Evolutionary conservation across 2,329 filamentous ascomycete genomes (phyloP).

Genomic region (Conoideocrella luteorostrata): DNA sequence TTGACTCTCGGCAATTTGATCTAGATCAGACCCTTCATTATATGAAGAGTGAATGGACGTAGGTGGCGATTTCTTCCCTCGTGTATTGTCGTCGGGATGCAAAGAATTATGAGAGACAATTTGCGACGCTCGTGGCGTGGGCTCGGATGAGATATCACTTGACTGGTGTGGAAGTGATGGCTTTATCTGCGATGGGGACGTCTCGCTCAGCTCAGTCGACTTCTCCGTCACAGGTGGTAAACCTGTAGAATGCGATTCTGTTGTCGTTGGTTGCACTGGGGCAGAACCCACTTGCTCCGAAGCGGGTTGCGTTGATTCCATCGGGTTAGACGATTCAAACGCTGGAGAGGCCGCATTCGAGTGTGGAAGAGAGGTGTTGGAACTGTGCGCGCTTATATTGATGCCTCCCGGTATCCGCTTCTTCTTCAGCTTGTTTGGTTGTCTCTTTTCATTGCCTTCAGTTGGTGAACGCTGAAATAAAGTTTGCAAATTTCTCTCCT

Average conservation of each 20-base stretch:
- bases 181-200: slow-evolving; percentile 7
- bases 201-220: not conserved
- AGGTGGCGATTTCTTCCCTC: slow-evolving; percentile 65
- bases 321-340: slow-evolving; percentile 38
- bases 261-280: not conserved
- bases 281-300: slow-evolving; percentile 4
- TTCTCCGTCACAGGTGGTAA: not conserved
- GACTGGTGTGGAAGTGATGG: slow-evolving; percentile 15
- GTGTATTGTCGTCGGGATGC: slow-evolving; percentile 45
- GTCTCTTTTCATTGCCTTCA: slow-evolving; percentile 54
- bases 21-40: slow-evolving; percentile 77
- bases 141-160: slow-evolving; percentile 34
- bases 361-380: slow-evolving; percentile 62
- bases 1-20: slow-evolving; percentile 58
- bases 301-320: slow-evolving; percentile 28
- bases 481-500: slow-evolving; percentile 61
- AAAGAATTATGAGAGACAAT: slow-evolving; percentile 33
- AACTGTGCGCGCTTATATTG: slow-evolving; percentile 86
- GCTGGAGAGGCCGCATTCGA: slow-evolving; percentile 40
- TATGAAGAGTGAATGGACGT: slow-evolving; percentile 70
- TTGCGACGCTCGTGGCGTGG: slow-evolving; percentile 42
- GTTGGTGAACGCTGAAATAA: slow-evolving; percentile 66
- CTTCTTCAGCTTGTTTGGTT: slow-evolving; percentile 88
- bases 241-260: not conserved
- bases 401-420: slow-evolving; percentile 69